Evolutionary conservation across 2,329 filamentous ascomycete species (phyloP).

Genomic region (Aspergillus melleus): DNA sequence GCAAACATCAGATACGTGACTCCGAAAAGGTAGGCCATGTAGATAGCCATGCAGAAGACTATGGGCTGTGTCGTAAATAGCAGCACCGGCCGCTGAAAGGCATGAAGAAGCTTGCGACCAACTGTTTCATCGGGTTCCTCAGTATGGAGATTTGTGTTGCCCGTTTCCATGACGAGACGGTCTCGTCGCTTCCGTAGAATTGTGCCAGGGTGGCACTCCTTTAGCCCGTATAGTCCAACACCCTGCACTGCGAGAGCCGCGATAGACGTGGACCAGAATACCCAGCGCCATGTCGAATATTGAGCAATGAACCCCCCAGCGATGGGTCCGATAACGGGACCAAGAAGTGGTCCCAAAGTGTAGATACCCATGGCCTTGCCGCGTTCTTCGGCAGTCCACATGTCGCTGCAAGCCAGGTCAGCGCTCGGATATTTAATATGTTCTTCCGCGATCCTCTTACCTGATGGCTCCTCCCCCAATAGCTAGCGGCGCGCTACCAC

Average conservation of each 20-base stretch:
- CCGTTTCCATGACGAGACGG: constrained; percentile 42
- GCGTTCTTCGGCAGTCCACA: constrained; percentile 62
- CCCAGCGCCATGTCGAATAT: constrained; percentile 68
- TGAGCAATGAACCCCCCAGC: constrained; percentile 65
- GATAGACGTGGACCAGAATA: constrained; percentile 67
- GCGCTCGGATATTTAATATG: neutral
- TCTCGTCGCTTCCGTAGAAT: constrained; percentile 58
- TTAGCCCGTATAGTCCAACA: constrained; percentile 60
- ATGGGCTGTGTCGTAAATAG: constrained; percentile 61
- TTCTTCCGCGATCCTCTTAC: constrained; percentile 26
- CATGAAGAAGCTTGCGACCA: constrained; percentile 13
- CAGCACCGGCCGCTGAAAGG: constrained; percentile 57
- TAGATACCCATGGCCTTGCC: constrained; percentile 64
- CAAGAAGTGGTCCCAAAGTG: constrained; percentile 62
- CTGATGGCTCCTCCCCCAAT: constrained; percentile 43
- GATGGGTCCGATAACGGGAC: constrained; percentile 65
- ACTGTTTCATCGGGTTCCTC: constrained; percentile 19
- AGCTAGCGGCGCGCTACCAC: constrained; percentile 48
- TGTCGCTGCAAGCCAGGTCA: constrained; percentile 50
- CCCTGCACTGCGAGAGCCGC: constrained; percentile 60
- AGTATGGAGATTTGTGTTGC: constrained; percentile 35
- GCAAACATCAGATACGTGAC: constrained; percentile 31
- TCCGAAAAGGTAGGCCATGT: constrained; percentile 61
- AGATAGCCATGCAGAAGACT: constrained; percentile 55
- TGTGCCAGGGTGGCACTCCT: constrained; percentile 66